Percentiles rank a stretch among this genome's conserved stretches.
Evolutionary conservation across 2,329 filamentous ascomycete genomes (phyloP).

Genomic region (Penicillium rolfsii): DNA sequence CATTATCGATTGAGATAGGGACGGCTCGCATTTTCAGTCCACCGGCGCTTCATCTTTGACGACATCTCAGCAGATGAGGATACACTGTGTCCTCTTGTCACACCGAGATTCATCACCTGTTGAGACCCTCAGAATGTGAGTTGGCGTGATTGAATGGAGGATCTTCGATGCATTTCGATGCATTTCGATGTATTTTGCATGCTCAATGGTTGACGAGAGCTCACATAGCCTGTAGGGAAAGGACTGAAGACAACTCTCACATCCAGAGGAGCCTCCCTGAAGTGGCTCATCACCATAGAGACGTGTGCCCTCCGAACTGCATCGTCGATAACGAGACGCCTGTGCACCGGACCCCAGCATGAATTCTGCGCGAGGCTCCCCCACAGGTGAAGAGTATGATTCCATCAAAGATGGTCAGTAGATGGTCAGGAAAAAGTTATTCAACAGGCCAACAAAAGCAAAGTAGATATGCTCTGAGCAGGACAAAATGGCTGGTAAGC

Average conservation of each 20-base stretch:
- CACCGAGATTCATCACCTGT: neutral
- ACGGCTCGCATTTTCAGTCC: neutral
- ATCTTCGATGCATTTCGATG: neutral
- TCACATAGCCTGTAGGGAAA: neutral
- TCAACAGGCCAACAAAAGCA: neutral
- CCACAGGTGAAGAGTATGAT: neutral
- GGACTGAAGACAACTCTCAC: neutral
- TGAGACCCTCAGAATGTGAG: neutral
- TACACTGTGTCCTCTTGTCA: neutral
- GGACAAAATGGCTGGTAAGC: neutral
- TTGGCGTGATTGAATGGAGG: neutral
- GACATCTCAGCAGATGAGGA: neutral
- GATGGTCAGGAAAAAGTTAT: neutral
- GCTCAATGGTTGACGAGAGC: neutral
- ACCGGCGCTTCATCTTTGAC: neutral
- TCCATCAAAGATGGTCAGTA: neutral
- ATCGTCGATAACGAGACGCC: neutral
- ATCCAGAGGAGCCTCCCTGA: neutral
- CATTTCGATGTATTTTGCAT: neutral
- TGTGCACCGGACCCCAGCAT: neutral
- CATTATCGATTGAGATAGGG: neutral
- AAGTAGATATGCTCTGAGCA: neutral
- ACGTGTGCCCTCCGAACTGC: neutral
- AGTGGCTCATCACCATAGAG: neutral
- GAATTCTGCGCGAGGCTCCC: neutral